These are phyloP conservation scores for Dendrothele bispora DNA, from an alignment of 768 basidiomycete genomes.

Conservation along the genomic window DNA sequence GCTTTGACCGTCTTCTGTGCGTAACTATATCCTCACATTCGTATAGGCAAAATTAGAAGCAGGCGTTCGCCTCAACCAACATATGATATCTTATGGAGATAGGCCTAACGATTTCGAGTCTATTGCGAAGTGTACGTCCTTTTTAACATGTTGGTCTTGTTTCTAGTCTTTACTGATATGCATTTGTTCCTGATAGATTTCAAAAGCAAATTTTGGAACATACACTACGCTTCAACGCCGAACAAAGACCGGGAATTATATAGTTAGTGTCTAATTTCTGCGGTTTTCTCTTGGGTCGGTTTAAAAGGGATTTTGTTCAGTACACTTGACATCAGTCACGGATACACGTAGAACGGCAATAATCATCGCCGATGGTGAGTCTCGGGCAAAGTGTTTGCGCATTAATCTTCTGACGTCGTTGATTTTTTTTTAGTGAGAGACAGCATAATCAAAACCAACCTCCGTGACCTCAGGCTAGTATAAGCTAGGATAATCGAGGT, in stretches of 20 bases:
- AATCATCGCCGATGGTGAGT: conserved; percentile 72
- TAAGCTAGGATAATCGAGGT: too few relatives aligned
- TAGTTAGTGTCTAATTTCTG: conserved; percentile 42
- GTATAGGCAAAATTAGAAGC: conserved; percentile 69
- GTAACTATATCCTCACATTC: background rate
- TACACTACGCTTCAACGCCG: conserved; percentile 67
- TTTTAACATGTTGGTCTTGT: conserved; percentile 2
- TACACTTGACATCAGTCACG: conserved; percentile 81
- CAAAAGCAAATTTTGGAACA: conserved; percentile 65
- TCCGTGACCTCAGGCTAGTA: conserved; percentile 33
- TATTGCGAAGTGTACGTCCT: conserved; percentile 66
- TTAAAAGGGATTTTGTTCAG: conserved; percentile 33
- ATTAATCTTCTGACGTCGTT: background rate
- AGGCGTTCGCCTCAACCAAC: conserved; percentile 68
- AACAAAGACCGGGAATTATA: conserved; percentile 74
- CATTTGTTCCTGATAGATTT: conserved; percentile 51
- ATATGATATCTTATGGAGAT: conserved; percentile 73
- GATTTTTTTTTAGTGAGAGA: conserved; percentile 35
- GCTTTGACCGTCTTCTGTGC: conserved; percentile 11
- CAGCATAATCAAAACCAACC: conserved; percentile 41
- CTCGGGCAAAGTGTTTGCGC: background rate
- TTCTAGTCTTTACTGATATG: background rate
- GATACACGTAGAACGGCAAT: conserved; percentile 72
- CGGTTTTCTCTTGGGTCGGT: background rate
- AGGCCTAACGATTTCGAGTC: conserved; percentile 78